Base-by-base conservation (phyloP, 2,329 filamentous ascomycete genomes). In the Lojkania enalia region DNA sequence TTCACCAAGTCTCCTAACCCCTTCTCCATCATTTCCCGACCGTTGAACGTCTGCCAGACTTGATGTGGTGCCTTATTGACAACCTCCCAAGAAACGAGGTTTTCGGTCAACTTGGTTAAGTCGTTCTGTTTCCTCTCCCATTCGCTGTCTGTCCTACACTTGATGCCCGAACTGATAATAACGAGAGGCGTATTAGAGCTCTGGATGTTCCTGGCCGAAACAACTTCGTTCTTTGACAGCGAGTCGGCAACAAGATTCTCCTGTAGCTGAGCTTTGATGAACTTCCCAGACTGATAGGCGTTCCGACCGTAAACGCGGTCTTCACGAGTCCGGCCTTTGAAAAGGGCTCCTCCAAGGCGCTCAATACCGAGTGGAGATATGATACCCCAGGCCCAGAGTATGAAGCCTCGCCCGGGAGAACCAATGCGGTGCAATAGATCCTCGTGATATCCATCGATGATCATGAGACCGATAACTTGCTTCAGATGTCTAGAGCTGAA, bases 61-160 rank as follows among this genome's bases (percentile, higher is more conserved):
- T 91, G 81, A 67, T 95, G 89, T 4, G 90, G 88, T 2, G 91
- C 90, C 51, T 85, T 81, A 45, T 87, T 82, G 9, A 96, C 89
- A 40, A 96, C 81, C 67, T 96, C 90, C 91, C 92, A 99, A 29
- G 80, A 76, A 45, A 87, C 69, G 39, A 97, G 73, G 36, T 90
- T 90, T 40, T 85, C 78, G 0, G 92, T 96, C 55, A 97, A 75
- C 47, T 80, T 82, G 5, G 85, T 90, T 49, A 96, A 71, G 61
- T 96, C 91, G 57, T 88, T 79, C 74, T 99, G 94, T 68, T 90
- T 90, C 52, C 80, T 74, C 66, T 87, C 85, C 94, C 94, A 99
- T 44, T 82, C 78, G 35, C 76, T 73, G 64, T 88, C 85, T 37
- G 71, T 77, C 45, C 82, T 79, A 42, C 90, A 77, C 57, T 86